Conservation (phyloP, 495 filamentous ascomycete genomes). For the Daldinia grandis region DNA sequence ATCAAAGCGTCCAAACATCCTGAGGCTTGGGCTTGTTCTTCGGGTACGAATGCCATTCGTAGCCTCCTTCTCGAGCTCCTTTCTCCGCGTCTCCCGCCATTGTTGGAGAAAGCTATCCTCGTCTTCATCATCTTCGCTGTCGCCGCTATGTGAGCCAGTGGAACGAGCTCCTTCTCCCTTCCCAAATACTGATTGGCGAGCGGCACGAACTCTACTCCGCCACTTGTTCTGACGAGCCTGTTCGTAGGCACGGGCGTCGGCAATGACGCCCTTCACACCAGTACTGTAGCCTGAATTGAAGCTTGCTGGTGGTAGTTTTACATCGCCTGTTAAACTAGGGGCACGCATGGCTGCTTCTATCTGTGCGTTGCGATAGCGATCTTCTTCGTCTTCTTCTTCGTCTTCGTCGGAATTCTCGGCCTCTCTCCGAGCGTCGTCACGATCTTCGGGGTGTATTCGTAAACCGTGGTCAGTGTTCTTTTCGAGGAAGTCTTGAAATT, state of each 20-base stretch:
- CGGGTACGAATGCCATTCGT: conserved; percentile 57
- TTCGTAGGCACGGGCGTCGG: conserved; percentile 92
- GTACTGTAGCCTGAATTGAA: conserved; percentile 79
- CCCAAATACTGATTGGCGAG: conserved; percentile 57
- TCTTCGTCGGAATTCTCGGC: conserved; percentile 55
- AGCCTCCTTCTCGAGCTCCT: conserved; percentile 72
- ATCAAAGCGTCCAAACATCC: conserved; percentile 79
- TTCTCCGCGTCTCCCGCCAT: conserved; percentile 82
- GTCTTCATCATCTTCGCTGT: conserved; percentile 68
- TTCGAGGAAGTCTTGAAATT: conserved; percentile 78
- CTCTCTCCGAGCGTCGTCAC: conserved; percentile 60
- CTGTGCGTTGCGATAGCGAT: conserved; percentile 63
- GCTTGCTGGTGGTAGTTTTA: conserved; percentile 65
- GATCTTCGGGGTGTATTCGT: conserved; percentile 62
- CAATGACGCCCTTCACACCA: conserved; percentile 98
- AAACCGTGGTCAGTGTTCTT: conserved; percentile 58
- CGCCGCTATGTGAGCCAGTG: conserved; percentile 44
- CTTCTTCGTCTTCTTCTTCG: conserved; percentile 66
- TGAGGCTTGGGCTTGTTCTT: conserved; percentile 73
- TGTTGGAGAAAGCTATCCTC: conserved; percentile 84
- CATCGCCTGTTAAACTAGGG: conserved; percentile 63
- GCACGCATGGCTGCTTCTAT: conserved; percentile 67
- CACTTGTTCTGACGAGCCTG: conserved; percentile 74
- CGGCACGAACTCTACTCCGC: conserved; percentile 56
- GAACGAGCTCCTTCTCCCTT: conserved; percentile 16